These are phyloP conservation scores for Myxozyma nipponensis DNA, from an alignment of 805 yeast genomes.

Conservation along the genomic window DNA sequence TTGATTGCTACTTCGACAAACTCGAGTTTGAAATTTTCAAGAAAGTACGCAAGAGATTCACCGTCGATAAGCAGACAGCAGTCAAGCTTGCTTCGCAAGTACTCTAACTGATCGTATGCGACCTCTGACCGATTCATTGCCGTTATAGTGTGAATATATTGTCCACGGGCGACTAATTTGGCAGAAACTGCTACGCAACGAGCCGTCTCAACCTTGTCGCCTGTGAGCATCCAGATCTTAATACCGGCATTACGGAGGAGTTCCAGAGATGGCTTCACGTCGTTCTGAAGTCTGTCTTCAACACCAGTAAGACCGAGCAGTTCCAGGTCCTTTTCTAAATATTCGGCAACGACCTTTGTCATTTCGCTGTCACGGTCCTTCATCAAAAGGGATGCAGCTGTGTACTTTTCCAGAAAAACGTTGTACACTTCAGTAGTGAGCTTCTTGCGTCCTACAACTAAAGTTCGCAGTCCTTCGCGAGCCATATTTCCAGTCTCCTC, in stretches of 20 bases:
- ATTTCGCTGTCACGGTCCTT: constrained; percentile 69
- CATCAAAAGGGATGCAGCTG: constrained; percentile 75
- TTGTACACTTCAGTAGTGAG: constrained; percentile 53
- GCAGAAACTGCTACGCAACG: constrained; percentile 97
- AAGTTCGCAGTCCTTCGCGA: constrained; percentile 92
- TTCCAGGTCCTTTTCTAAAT: constrained; percentile 78
- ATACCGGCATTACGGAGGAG: constrained; percentile 92
- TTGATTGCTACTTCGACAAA: constrained; percentile 73
- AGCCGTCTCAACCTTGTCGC: constrained; percentile 98
- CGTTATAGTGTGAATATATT: constrained; percentile 82
- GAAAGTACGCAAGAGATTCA: constrained; percentile 70
- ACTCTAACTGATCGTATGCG: constrained; percentile 75
- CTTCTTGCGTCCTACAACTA: constrained; percentile 86
- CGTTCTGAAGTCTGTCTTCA: constrained; percentile 87
- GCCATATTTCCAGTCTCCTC: constrained; percentile 98
- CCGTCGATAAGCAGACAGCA: constrained; percentile 89
- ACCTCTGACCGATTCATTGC: constrained; percentile 55
- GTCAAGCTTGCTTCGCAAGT: constrained; percentile 57
- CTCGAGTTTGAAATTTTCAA: constrained; percentile 60
- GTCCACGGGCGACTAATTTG: constrained; percentile 87
- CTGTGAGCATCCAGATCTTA: constrained; percentile 98
- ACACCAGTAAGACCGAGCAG: constrained; percentile 93
- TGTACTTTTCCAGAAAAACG: constrained; percentile 60
- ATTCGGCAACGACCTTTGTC: constrained; percentile 62
- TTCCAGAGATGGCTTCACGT: constrained; percentile 90